Percentiles rank a stretch among this genome's conserved stretches.
phyloP scores from a whole-genome alignment of 208 protist genomes.

The Lotmaria passim region DNA sequence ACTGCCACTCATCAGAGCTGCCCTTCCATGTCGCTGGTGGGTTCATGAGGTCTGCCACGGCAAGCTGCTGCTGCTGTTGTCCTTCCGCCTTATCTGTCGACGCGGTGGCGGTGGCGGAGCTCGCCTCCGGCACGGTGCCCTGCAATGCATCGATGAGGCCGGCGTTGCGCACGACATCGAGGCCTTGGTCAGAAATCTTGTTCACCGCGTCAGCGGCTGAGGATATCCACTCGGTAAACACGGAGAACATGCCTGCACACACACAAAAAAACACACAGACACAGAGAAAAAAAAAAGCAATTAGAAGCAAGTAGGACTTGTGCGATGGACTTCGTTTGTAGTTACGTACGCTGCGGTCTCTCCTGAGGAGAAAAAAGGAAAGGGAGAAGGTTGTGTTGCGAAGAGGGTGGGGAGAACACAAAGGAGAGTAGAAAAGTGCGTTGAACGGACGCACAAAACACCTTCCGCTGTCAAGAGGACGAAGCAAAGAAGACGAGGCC shows the following conservation, averaged over 20 bases:
- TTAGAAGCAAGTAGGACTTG: too few relatives aligned
- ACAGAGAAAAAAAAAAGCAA: not conserved
- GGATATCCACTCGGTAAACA: conserved; percentile 37
- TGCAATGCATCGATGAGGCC: conserved; percentile 48
- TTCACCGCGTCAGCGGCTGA: conserved; percentile 48
- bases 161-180: conserved; percentile 41
- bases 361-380: too few relatives aligned
- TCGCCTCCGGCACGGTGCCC: conserved; percentile 7
- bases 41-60: conserved; percentile 25
- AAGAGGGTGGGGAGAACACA: not conserved
- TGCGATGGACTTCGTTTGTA: too few relatives aligned
- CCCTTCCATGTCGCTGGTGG: conserved; percentile 41
- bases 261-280: not conserved
- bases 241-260: conserved; percentile 44
- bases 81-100: too few relatives aligned
- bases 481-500: not conserved
- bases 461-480: too few relatives aligned
- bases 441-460: too few relatives aligned
- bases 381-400: too few relatives aligned
- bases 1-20: conserved; percentile 50
- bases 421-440: conserved; percentile 6
- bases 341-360: too few relatives aligned
- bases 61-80: too few relatives aligned
- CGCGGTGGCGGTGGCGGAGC: not conserved
- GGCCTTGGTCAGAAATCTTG: conserved; percentile 43